These are phyloP conservation scores for Fusarium kyushuense DNA, from an alignment of 2,329 filamentous ascomycete species.

Conservation along the genomic window DNA sequence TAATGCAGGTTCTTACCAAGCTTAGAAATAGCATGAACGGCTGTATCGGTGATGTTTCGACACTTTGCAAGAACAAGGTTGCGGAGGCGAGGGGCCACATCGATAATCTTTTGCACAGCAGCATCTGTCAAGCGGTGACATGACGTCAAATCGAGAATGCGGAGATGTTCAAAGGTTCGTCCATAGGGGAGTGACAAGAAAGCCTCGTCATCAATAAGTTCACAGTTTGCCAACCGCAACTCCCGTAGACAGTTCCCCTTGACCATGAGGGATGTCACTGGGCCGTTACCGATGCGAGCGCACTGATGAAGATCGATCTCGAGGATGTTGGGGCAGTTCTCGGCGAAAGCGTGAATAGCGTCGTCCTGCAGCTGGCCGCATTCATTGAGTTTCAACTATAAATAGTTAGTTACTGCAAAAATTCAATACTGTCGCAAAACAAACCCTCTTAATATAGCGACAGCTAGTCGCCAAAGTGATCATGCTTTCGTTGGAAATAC, in stretches of 20 bases:
- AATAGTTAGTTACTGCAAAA: slow-evolving; percentile 21
- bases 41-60: slow-evolving; percentile 87
- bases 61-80: slow-evolving; percentile 97
- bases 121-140: slow-evolving; percentile 87
- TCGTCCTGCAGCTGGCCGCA: slow-evolving; percentile 86
- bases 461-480: slow-evolving; percentile 84
- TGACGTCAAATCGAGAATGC: slow-evolving; percentile 93
- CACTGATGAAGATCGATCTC: slow-evolving; percentile 97
- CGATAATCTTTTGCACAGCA: slow-evolving; percentile 88
- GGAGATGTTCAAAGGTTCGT: slow-evolving; percentile 83
- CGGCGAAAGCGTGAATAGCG: slow-evolving; percentile 86
- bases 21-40: slow-evolving; percentile 87
- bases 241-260: slow-evolving; percentile 89
- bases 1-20: slow-evolving; percentile 97
- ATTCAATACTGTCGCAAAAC: slow-evolving; percentile 46
- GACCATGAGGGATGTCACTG: slow-evolving; percentile 82
- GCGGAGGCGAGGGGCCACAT: slow-evolving; percentile 85
- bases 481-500: slow-evolving; percentile 88
- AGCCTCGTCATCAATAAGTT: slow-evolving; percentile 85
- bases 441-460: slow-evolving; percentile 85
- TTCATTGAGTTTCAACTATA: slow-evolving; percentile 90
- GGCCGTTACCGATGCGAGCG: slow-evolving; percentile 81
- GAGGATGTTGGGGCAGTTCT: slow-evolving; percentile 90
- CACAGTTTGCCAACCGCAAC: slow-evolving; percentile 86
- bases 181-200: slow-evolving; percentile 81